Evolutionary conservation across 306 rosid genomes (phyloP).

Genomic region (Vigna mungo): DNA sequence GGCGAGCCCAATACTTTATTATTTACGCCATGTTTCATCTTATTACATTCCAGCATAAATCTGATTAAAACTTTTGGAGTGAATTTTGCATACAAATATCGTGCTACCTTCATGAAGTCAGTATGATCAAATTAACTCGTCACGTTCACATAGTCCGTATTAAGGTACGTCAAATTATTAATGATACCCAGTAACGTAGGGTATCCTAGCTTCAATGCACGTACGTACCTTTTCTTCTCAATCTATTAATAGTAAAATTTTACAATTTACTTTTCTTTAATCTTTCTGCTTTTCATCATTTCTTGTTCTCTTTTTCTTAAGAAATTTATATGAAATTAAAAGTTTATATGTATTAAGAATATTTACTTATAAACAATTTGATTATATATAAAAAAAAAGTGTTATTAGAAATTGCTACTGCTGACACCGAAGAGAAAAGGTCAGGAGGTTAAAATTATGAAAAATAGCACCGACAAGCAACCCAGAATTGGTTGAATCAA

Average conservation of each 20-base stretch:
- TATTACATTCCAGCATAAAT: neutral
- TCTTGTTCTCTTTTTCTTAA: neutral
- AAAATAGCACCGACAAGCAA: constrained; percentile 11
- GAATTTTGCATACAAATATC: constrained; percentile 6
- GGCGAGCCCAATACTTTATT: too few species aligned
- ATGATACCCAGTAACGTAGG: constrained; percentile 14
- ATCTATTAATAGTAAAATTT: neutral
- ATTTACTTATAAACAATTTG: too few species aligned
- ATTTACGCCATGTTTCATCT: neutral
- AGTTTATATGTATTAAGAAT: too few species aligned
- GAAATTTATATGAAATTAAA: too few species aligned
- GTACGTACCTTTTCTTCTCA: neutral
- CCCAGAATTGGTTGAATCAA: neutral
- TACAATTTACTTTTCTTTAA: too few species aligned
- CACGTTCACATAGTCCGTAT: constrained; percentile 8
- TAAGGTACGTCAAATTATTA: constrained; percentile 31
- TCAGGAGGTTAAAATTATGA: neutral
- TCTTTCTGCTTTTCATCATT: neutral
- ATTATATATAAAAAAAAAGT: too few species aligned
- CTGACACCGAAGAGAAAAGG: neutral
- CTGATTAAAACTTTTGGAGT: neutral
- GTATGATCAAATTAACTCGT: constrained; percentile 19
- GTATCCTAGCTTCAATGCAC: constrained; percentile 21
- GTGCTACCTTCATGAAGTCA: constrained; percentile 26
- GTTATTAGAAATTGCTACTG: neutral